Evolutionary conservation across 768 basidiomycete species (phyloP).

Genomic region (Leccinum imitatum): DNA sequence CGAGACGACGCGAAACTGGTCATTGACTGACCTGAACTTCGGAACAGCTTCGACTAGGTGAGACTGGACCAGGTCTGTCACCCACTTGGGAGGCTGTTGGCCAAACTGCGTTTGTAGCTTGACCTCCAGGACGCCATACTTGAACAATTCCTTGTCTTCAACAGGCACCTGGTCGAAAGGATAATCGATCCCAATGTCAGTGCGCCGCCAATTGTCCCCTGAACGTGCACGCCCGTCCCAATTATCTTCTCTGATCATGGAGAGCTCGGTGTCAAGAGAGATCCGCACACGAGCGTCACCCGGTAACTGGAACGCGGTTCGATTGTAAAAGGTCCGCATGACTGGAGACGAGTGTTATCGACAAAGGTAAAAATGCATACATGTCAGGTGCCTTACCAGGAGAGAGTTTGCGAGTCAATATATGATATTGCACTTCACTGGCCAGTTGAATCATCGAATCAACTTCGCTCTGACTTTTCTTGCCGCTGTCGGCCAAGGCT

Average conservation of each 20-base stretch:
- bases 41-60: conserved; percentile 97
- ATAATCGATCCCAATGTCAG: conserved; percentile 88
- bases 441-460: conserved; percentile 95
- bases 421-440: conserved; percentile 93
- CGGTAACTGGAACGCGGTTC: conserved; percentile 98
- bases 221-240: conserved; percentile 85
- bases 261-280: conserved; percentile 95
- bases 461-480: conserved; percentile 89
- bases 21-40: conserved; percentile 75
- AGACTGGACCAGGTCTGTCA: conserved; percentile 91
- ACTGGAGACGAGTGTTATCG: conserved; percentile 45
- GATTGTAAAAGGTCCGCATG: conserved; percentile 96
- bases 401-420: conserved; percentile 74
- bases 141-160: conserved; percentile 92
- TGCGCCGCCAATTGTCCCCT: conserved; percentile 90
- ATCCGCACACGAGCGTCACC: conserved; percentile 99
- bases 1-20: neutral
- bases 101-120: conserved; percentile 96
- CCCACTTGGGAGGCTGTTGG: conserved; percentile 95
- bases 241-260: conserved; percentile 93
- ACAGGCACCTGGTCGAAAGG: conserved; percentile 76
- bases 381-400: conserved; percentile 58
- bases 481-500: conserved; percentile 80
- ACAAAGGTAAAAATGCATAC: neutral
- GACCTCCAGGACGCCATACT: conserved; percentile 95